Percentiles rank a stretch among this genome's conserved stretches.
These are phyloP conservation scores for Coniochaeta sp. DNA, from an alignment of 2,329 filamentous ascomycete genomes.

Conservation along the genomic window DNA sequence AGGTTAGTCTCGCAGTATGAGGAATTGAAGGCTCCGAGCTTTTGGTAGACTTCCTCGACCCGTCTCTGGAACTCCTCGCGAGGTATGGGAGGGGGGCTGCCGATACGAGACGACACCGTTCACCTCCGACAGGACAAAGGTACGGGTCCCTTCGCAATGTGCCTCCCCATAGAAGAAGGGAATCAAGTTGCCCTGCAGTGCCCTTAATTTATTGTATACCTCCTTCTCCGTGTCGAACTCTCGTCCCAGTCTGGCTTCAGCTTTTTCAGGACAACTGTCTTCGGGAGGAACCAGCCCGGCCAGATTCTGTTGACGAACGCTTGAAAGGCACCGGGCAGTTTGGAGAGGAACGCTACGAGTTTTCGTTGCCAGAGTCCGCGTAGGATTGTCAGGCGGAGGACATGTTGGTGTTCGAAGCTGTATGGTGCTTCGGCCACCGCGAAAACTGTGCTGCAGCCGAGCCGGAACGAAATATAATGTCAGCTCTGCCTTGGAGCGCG, in stretches of 20 bases:
- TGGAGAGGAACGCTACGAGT: background rate
- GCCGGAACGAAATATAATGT: background rate
- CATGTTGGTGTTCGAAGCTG: background rate
- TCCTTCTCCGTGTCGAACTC: conserved; percentile 16
- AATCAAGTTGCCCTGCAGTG: conserved; percentile 15
- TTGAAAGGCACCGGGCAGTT: background rate
- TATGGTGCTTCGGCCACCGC: background rate
- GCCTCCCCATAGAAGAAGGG: conserved; percentile 13
- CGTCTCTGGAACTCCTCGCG: background rate
- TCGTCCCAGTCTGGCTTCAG: conserved; percentile 17
- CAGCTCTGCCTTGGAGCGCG: no score
- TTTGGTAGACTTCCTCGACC: background rate
- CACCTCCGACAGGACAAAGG: conserved; percentile 5
- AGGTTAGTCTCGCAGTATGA: background rate
- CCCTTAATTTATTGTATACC: conserved; percentile 11
- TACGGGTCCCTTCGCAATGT: conserved; percentile 10
- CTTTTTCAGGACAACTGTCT: conserved; percentile 9
- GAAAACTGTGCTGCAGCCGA: background rate
- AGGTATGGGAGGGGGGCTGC: background rate
- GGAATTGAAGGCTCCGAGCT: background rate
- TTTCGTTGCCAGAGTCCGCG: background rate
- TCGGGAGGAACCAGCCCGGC: background rate
- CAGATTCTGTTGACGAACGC: background rate
- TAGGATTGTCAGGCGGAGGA: background rate
- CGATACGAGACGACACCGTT: no score